These are phyloP conservation scores for Amaranthus cruentus DNA, from an alignment of 148 eudicot genomes.

Conservation along the genomic window DNA sequence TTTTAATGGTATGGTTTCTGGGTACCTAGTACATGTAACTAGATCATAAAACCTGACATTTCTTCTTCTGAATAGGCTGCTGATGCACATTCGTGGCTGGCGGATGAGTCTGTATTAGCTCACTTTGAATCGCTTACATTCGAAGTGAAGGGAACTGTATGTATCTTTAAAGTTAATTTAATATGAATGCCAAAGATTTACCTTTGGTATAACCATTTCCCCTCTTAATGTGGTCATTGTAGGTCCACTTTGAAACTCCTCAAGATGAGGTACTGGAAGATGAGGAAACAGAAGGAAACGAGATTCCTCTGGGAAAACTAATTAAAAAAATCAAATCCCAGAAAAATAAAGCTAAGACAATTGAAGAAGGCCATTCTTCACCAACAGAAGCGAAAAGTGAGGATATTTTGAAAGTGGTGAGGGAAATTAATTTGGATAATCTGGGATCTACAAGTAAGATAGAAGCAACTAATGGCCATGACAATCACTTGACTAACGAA, in stretches of 20 bases:
- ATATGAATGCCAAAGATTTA: conserved; percentile 6
- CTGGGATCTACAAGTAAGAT: conserved; percentile 44
- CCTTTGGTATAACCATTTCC: conserved; percentile 12
- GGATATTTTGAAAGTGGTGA: conserved; percentile 65
- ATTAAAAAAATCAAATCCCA: conserved; percentile 79
- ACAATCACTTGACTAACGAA: conserved; percentile 21
- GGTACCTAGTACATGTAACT: neutral
- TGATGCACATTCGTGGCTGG: conserved; percentile 66
- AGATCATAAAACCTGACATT: neutral
- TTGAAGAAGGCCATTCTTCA: conserved; percentile 36
- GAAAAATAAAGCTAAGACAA: conserved; percentile 59
- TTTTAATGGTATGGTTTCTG: neutral
- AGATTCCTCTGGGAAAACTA: conserved; percentile 79
- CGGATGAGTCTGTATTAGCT: conserved; percentile 57
- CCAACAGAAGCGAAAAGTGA: conserved; percentile 41
- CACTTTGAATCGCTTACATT: conserved; percentile 76
- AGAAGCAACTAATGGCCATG: conserved; percentile 69
- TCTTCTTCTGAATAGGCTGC: conserved; percentile 40
- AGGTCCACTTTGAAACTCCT: conserved; percentile 54
- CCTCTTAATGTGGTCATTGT: conserved; percentile 18
- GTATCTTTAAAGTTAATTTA: conserved; percentile 13
- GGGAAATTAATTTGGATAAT: conserved; percentile 71
- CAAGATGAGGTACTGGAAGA: conserved; percentile 67
- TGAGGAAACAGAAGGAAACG: conserved; percentile 74
- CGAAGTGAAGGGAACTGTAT: conserved; percentile 73